phyloP scores from a whole-genome alignment of 2,329 filamentous ascomycete species.

The Xylariaceae sp. region DNA sequence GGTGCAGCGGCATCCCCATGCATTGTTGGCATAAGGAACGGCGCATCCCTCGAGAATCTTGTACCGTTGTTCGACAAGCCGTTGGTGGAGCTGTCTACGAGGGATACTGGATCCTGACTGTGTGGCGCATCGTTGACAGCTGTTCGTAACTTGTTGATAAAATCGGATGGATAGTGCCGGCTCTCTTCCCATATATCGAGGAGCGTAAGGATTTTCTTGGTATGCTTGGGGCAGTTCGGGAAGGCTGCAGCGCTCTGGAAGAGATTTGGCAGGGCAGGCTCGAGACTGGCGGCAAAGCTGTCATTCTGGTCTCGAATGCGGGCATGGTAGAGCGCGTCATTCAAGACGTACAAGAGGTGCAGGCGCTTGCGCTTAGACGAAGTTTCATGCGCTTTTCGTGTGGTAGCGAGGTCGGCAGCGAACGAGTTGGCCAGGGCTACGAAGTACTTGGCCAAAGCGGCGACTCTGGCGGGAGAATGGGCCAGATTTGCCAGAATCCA shows the following conservation, averaged over 20 bases:
- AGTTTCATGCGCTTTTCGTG: conserved; percentile 48
- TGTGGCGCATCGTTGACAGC: conserved; percentile 53
- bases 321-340: conserved; percentile 76
- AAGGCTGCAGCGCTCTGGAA: conserved; percentile 62
- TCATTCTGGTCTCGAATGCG: conserved; percentile 57
- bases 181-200: conserved; percentile 74
- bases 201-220: conserved; percentile 67
- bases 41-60: conserved; percentile 60
- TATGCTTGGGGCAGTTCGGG: conserved; percentile 67
- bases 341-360: conserved; percentile 78
- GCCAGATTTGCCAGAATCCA: conserved; percentile 80
- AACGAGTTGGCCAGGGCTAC: conserved; percentile 70
- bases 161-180: conserved; percentile 61
- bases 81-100: conserved; percentile 32
- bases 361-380: conserved; percentile 73
- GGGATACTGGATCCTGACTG: conserved; percentile 26
- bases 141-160: conserved; percentile 64
- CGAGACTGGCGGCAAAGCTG: conserved; percentile 61
- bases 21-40: conserved; percentile 74
- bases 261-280: conserved; percentile 67
- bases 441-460: conserved; percentile 77
- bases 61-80: conserved; percentile 28
- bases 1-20: conserved; percentile 77
- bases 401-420: conserved; percentile 38
- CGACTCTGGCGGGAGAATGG: conserved; percentile 68